Evolutionary conservation across 164 flowering plant genomes (phyloP).

Genomic region (Stephania cephalantha): DNA sequence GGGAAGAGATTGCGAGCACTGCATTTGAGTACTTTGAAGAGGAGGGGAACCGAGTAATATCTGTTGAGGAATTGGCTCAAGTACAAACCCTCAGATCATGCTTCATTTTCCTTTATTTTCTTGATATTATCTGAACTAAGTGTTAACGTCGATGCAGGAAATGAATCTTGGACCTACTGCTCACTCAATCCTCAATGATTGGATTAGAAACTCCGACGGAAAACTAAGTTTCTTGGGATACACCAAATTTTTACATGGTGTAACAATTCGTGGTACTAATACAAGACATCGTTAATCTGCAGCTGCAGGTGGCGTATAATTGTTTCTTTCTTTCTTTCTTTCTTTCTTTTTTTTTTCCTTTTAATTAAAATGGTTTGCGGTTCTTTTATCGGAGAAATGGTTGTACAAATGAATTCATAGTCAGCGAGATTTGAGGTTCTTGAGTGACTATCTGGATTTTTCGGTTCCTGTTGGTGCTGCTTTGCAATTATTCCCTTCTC

Average conservation of each 20-base stretch:
- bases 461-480: background rate
- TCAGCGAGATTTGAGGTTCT: background rate
- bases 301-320: background rate
- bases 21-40: constrained; percentile 75
- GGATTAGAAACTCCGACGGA: constrained; percentile 74
- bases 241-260: constrained; percentile 87
- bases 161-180: constrained; percentile 67
- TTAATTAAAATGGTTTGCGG: constrained; percentile 1
- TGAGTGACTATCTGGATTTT: background rate
- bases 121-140: background rate
- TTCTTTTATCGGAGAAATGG: background rate
- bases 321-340: background rate
- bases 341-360: background rate
- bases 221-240: constrained; percentile 83
- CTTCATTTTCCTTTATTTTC: too few species aligned
- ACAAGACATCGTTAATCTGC: constrained; percentile 47
- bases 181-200: constrained; percentile 54
- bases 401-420: constrained; percentile 2
- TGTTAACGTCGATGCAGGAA: constrained; percentile 48
- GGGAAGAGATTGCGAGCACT: constrained; percentile 67
- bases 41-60: constrained; percentile 69
- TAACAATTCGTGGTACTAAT: constrained; percentile 58
- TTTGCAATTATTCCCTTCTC: background rate
- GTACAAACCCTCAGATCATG: constrained; percentile 29
- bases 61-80: constrained; percentile 75